Conservation (phyloP, 1,139 yeast species). For the Pichia inconspicua region DNA sequence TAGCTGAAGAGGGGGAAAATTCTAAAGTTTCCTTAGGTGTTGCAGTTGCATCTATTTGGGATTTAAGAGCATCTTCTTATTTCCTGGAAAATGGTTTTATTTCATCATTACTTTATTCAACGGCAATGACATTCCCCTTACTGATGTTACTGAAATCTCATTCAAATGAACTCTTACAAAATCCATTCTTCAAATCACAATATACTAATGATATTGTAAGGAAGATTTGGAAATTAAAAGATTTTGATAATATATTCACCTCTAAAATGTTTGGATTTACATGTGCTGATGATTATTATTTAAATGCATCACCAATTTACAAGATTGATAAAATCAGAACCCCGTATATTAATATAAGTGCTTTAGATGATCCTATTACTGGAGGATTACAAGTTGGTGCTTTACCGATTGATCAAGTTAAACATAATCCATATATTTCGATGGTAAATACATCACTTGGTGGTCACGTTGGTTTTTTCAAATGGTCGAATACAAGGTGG, state of each 20-base stretch:
- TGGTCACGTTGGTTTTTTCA: conserved; percentile 76
- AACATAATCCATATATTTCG: conserved; percentile 60
- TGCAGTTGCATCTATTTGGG: conserved; percentile 79
- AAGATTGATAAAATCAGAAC: conserved; percentile 48
- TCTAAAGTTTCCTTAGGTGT: conserved; percentile 57
- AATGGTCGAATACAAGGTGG: conserved; percentile 48
- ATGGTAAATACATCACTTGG: conserved; percentile 69
- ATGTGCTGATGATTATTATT: conserved; percentile 65
- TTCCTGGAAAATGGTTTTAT: conserved; percentile 46
- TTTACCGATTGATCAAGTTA: conserved; percentile 56
- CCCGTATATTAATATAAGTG: conserved; percentile 61
- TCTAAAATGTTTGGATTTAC: conserved; percentile 68
- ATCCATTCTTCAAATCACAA: conserved; percentile 30
- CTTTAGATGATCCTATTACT: conserved; percentile 81
- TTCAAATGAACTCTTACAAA: conserved; percentile 40
- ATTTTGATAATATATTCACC: conserved; percentile 69
- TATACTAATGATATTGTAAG: conserved; percentile 14
- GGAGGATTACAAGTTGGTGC: conserved; percentile 39
- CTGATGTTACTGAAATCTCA: conserved; percentile 57
- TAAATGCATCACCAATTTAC: conserved; percentile 56
- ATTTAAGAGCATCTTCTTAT: conserved; percentile 50
- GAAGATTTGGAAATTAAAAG: conserved; percentile 31
- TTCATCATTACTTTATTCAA: conserved; percentile 56
- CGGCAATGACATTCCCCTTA: conserved; percentile 60
- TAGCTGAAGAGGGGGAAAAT: conserved; percentile 61